Evolutionary conservation across 2,329 filamentous ascomycete species (phyloP).

Genomic region (Colletotrichum sp.): DNA sequence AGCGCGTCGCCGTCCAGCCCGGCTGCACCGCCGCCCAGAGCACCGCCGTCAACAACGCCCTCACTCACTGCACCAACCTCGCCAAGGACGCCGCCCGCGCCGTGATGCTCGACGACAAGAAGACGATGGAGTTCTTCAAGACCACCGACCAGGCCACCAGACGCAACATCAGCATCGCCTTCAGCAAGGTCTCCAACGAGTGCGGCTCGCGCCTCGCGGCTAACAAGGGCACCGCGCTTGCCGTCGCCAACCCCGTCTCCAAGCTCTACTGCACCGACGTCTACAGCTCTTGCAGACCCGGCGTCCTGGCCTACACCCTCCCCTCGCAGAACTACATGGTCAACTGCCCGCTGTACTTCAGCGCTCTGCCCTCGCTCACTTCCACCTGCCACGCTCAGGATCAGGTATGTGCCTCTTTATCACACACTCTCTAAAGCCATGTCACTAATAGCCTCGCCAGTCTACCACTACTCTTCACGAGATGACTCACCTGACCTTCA

Average conservation of each 20-base stretch:
- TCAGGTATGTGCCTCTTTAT: conserved; percentile 45
- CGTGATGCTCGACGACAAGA: conserved; percentile 27
- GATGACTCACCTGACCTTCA: conserved; percentile 63
- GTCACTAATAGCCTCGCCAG: conserved; percentile 58
- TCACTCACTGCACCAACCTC: conserved; percentile 55
- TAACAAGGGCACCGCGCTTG: conserved; percentile 34
- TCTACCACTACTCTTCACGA: conserved; percentile 71
- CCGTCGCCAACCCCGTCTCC: conserved; percentile 35
- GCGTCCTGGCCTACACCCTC: conserved; percentile 67
- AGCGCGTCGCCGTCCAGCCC: conserved; percentile 53
- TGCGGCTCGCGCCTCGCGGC: conserved; percentile 50
- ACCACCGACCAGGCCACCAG: conserved; percentile 42
- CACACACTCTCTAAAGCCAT: conserved; percentile 33
- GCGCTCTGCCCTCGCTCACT: conserved; percentile 51
- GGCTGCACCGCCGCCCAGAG: conserved; percentile 54
- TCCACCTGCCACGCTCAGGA: conserved; percentile 55
- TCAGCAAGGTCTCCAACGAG: conserved; percentile 54
- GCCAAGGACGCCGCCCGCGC: conserved; percentile 48
- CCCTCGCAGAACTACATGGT: conserved; percentile 59
- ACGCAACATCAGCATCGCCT: conserved; percentile 54
- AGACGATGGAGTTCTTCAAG: conserved; percentile 69
- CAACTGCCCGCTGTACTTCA: conserved; percentile 68
- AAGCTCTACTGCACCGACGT: conserved; percentile 65
- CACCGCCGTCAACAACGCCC: conserved; percentile 45
- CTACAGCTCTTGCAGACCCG: conserved; percentile 52